These are phyloP conservation scores for Priceomyces fermenticarens DNA, from an alignment of 805 yeast genomes.

Conservation along the genomic window DNA sequence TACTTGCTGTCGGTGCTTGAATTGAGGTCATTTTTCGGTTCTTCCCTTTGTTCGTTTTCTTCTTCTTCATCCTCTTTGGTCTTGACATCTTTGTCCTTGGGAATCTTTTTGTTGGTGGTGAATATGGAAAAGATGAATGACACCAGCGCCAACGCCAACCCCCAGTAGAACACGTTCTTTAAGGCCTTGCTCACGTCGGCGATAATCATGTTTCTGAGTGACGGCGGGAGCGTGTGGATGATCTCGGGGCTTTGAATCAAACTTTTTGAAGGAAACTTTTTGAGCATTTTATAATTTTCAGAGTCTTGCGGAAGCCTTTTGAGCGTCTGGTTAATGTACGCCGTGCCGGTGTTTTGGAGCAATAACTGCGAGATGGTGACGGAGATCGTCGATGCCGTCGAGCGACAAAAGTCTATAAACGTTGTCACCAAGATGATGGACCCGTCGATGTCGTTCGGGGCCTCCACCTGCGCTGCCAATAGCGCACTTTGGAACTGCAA, in stretches of 20 bases:
- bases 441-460: conserved; percentile 35
- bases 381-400: conserved; percentile 32
- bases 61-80: conserved; percentile 9
- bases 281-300: conserved; percentile 12
- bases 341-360: conserved; percentile 17
- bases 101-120: conserved; percentile 42
- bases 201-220: conserved; percentile 18
- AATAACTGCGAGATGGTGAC: conserved; percentile 31
- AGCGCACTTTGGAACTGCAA: conserved; percentile 35
- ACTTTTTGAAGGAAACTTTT: conserved; percentile 9
- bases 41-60: conserved; percentile 4
- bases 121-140: conserved; percentile 31
- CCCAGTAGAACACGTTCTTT: conserved; percentile 38
- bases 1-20: too few species aligned
- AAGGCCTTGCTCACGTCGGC: conserved; percentile 37
- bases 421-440: conserved; percentile 33
- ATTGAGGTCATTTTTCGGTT: too few species aligned
- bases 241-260: conserved; percentile 25
- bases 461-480: conserved; percentile 33
- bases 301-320: conserved; percentile 8
- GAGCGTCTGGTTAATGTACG: conserved; percentile 12
- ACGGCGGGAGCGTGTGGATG: conserved; percentile 22
- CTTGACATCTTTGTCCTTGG: conserved; percentile 25
- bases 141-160: conserved; percentile 32
- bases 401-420: conserved; percentile 29